phyloP scores from a whole-genome alignment of 2,329 filamentous ascomycete species.

The Delphinella strobiligena region DNA sequence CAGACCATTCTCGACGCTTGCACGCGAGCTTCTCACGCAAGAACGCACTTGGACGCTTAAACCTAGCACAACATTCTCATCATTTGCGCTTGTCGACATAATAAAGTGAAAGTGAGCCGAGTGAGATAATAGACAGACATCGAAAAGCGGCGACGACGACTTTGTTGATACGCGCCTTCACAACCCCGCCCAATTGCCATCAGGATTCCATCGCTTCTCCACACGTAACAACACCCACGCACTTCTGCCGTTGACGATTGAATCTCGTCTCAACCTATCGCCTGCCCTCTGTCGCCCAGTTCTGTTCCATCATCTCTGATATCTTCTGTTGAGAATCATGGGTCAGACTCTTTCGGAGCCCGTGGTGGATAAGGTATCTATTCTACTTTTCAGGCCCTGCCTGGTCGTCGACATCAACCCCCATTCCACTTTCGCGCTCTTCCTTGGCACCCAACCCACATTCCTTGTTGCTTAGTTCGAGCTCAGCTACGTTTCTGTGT shows the following conservation, averaged over 20 bases:
- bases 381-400: constrained; percentile 4
- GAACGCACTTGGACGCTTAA: too few relatives aligned
- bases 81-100: too few relatives aligned
- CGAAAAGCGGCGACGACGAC: too few relatives aligned
- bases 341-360: constrained; percentile 99
- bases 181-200: too few relatives aligned
- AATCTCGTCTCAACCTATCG: background rate
- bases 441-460: background rate
- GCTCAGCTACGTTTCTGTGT: background rate
- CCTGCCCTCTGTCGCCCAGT: background rate
- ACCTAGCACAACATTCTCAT: too few relatives aligned
- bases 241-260: background rate
- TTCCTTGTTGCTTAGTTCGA: background rate
- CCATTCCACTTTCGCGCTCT: background rate
- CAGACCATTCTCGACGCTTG: too few relatives aligned
- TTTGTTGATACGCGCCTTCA: too few relatives aligned
- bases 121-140: too few relatives aligned
- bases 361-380: constrained; percentile 88
- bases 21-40: too few relatives aligned
- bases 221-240: background rate
- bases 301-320: background rate
- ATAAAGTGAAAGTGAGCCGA: too few relatives aligned
- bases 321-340: constrained; percentile 45
- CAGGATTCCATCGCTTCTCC: background rate
- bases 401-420: background rate